Base-by-base conservation (phyloP, 257 asterid species). In the Solanum habrochaites region DNA sequence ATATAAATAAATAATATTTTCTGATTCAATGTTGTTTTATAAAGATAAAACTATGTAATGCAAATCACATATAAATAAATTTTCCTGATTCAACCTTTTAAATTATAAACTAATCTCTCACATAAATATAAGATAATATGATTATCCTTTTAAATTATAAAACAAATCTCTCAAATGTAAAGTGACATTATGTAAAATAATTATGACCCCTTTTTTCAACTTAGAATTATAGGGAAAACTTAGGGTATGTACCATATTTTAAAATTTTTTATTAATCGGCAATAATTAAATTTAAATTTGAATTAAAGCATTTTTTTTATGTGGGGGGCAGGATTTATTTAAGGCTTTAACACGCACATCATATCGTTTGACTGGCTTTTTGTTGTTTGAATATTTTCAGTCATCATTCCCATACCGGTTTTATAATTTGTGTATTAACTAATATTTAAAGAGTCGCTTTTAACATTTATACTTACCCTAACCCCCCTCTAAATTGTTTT, bases 341-440 rank as follows among this genome's bases (percentile, higher is more conserved):
- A 86, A 74, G 86, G 86, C 91, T 89, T 89, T 89, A 85, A 71
- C 87, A 85, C n/a, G 91, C 91, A 85, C 85, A 87, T 85, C 78
- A 47, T 27, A 72, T n/a, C 20, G 78, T 89, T 89, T 89, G 89
- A 89, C 90, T 66, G 85, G 43, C 87, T 82, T 82, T 85, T 85
- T 13, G 49, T 47, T 58, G 77, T 47, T 87, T 81, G 85, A 81
- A 81, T 81, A 81, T 40, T 49, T 81, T 81, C 45, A n/a, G n/a
- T n/a, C n/a, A n/a, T n/a, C n/a, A n/a, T n/a, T n/a, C n/a, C n/a
- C n/a, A n/a, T n/a, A 81, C 69, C 69, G 67, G 43, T 31, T 35
- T 78, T 52, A 7, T 62, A 8, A 47, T 82, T 67, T 67, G 66
- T 29, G n/a, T 18, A 70, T 37, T 31, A 64, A 29, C n/a, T 20